These are phyloP conservation scores for Myxozyma lipomycoides DNA, from an alignment of 805 yeast species.

Conservation along the genomic window DNA sequence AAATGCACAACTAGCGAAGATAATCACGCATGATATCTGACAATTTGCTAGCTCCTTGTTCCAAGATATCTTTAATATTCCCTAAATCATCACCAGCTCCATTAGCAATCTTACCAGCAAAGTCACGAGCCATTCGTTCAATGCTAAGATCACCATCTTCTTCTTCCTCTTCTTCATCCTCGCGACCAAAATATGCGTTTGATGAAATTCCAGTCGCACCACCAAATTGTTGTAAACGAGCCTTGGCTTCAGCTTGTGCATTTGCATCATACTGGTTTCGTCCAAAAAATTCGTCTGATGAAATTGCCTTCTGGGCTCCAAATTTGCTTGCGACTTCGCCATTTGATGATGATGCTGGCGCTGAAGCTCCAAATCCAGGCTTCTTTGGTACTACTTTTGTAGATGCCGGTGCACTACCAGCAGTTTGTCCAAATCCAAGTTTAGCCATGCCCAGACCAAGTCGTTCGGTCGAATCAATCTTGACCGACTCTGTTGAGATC, in stretches of 20 bases:
- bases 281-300: conserved; percentile 92
- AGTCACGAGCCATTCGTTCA: conserved; percentile 56
- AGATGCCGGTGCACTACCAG: conserved; percentile 47
- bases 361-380: conserved; percentile 47
- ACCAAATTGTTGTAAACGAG: conserved; percentile 74
- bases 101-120: conserved; percentile 64
- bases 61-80: conserved; percentile 84
- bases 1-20: conserved; percentile 15
- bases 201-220: conserved; percentile 92
- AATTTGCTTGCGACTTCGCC: conserved; percentile 49
- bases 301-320: conserved; percentile 88
- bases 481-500: not conserved
- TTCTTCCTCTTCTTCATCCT: conserved; percentile 43
- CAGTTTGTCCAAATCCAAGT: conserved; percentile 87
- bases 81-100: conserved; percentile 87
- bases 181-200: conserved; percentile 86
- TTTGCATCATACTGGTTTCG: conserved; percentile 76
- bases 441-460: conserved; percentile 48
- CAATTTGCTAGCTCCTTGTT: conserved; percentile 86
- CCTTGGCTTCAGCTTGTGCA: conserved; percentile 72
- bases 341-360: conserved; percentile 24
- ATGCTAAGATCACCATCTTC: conserved; percentile 43
- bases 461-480: conserved; percentile 14
- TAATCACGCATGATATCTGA: conserved; percentile 81
- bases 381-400: conserved; percentile 29